Base-by-base conservation (phyloP, 129 eudicot genomes). In the Calendula officinalis region DNA sequence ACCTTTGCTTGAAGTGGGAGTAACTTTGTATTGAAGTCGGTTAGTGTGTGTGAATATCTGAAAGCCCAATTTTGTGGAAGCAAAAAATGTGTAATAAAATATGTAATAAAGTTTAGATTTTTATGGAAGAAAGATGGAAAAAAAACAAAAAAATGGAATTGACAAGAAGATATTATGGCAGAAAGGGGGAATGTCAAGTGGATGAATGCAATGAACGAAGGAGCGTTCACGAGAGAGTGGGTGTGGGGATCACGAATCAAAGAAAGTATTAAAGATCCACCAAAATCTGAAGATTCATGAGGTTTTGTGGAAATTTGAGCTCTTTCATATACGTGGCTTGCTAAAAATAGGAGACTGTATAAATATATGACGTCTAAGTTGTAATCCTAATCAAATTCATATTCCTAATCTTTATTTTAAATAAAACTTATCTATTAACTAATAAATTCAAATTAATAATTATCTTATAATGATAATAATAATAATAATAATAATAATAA, bases 1-100 rank as follows among this genome's bases (percentile, higher is more conserved):
- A 64, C 82, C 82, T 80, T 76, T 79, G 67, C 80, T 79, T 75
- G 66, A 55, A 69, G 48, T 60, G 64, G 11, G 68, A 58, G 67
- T 56, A 34, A 62, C 67, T 79, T 49, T 32, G 74, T 44, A 3
- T 40, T 42, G 14, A 73, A 78, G 67, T 40, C 56, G 54, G 56
- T 58, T 60, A 36, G 75, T 3, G 42, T 45, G 75, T 1, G 41
- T 69, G 67, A 72, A 54, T 62, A 73, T 65, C 39, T 38, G 42
- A 34, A 41, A 52, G 55, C 61, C 17, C 34, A 70, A 62, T 3
- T 43, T 49, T 62, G 63, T 53, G 66, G 60, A 65, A 45, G 60
- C 8, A 38, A 46, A 57, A 34, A 35, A n/a, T 56, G 10, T 42
- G 41, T 16, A 14, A 52, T 43, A 45, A 63, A 6, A 15, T n/a